Base-by-base conservation (phyloP, 2,329 filamentous ascomycete genomes). In the Truncatella angustata region DNA sequence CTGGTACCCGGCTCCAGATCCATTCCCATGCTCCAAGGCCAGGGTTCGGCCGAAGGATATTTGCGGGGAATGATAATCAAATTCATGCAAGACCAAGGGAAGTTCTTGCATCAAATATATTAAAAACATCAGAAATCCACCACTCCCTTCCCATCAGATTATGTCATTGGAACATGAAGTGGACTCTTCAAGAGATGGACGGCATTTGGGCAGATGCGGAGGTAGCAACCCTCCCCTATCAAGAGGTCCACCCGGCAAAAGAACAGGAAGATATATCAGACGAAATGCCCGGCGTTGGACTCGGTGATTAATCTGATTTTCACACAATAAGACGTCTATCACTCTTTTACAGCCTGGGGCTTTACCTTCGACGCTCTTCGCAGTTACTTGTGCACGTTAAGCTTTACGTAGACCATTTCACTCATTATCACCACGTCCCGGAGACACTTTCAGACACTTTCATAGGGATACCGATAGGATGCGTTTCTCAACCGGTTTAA, bases 311-410 rank as follows among this genome's bases (percentile, higher is more conserved):
- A 16, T 34, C 14, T 23, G n/a, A 46, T 34, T 28, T n/a, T 46
- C 28, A 32, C 6, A 14, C 43, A 46, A 46, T 23, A n/a, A 32
- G 43, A 46, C 43, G 43, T 28, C 43, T 21, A 28, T 34, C 43
- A 46, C 30, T 34, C 43, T 21, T 46, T 46, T 46, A 32, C 43
- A 46, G 43, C 43, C 43, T 30, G 43, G 43, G 43, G 43, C 43
- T 46, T 20, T 46, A 30, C 18, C 26, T 30, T 35, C 28, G 24
- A 30, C 28, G 24, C 12, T 35, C 30, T 21, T 32, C 21, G 20
- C 26, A 35, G 26, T 46, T 32, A 14, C n/a, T 34, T 26, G 6
- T 11, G 34, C 24, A 46, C 43, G 16, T 46, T 46, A n/a, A 7
- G 43, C 28, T 16, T 35, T 46, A 16, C 20, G 10, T 18, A 46